Evolutionary conservation across 176 grass and related monocot species (phyloP), one percentile per base, ranked within the genome.

Genomic region (Hsuehochloa calcarea): DNA sequence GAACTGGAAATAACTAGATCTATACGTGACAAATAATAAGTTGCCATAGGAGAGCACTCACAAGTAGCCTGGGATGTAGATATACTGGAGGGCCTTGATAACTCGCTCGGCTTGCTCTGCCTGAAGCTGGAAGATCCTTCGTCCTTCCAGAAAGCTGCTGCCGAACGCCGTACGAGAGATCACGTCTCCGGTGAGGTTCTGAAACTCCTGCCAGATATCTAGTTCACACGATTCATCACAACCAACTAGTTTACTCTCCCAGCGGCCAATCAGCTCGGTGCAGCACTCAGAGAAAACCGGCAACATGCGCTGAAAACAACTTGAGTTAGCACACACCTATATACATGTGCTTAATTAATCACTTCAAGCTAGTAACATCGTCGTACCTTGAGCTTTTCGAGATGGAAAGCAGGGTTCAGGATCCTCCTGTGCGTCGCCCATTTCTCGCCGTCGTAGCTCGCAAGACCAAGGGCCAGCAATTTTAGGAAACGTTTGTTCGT

Each of bases 111-210:
- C 85, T 83, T 97, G 94, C 87, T 92, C 89, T 54, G 10, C 49
- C 60, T 92, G 91, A 37, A 97, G 92, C 22, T 90, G 78, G 71
- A 97, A 94, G 81, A 97, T 92, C 64, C 82, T 89, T 26, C 82
- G 80, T 8, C 94, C 92, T 87, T 97, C 87, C 79, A 86, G 66
- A 70, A 81, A 94, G 83, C 63, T 97, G 81, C 94, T 92, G 16
- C 92, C 89, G 59, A 97, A 97, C 26, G 90, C 88, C 23, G 92
- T 87, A 22, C 92, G 87, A 5, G 94, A 97, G 83, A 94, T 97
- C 75, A 84, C 92, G 72, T 94, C 92, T 74, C 90, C 94, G 0
- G 89, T 88, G 7, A 97, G 84, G 38, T 68, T 97, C 78, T 92
- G 87, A 41, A 92, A 86, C 75, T 94, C 91, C 16, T 86, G 78